Evolutionary conservation across 257 asterid species (phyloP).

Genomic region (Solanum paucissectum): DNA sequence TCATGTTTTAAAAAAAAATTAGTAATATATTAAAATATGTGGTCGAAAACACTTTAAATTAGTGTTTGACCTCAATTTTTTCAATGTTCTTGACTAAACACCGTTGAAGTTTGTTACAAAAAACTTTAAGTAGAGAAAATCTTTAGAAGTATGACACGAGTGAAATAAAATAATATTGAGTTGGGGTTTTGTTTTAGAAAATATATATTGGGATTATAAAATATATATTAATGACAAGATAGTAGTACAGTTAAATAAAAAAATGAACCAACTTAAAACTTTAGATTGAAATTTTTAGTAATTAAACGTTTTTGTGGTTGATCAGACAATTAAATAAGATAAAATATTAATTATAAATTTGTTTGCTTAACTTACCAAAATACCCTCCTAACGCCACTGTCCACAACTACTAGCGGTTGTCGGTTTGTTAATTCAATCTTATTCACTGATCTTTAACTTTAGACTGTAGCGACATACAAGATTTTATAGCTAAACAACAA

Average conservation of each 20-base stretch:
- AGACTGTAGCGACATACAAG: fast-evolving
- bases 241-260: neutral
- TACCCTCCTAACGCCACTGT: neutral
- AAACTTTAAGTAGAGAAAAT: no score
- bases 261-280: neutral
- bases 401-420: neutral
- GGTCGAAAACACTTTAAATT: no score
- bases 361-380: neutral
- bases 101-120: no score
- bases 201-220: no score
- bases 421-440: neutral
- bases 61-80: no score
- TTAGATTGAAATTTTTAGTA: neutral
- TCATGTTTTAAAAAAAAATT: no score
- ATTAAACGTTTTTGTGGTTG: neutral
- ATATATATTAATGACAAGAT: neutral
- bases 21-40: no score
- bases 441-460: neutral
- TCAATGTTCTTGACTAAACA: no score
- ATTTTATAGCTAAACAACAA: no score
- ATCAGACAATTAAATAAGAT: neutral
- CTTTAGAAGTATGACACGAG: no score
- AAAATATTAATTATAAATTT: neutral
- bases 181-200: no score
- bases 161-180: neutral